A percentile compares a stretch with the other conserved stretches of the same genome.
phyloP scores from a whole-genome alignment of 2,329 filamentous ascomycete genomes.

The Trichoderma gracile region DNA sequence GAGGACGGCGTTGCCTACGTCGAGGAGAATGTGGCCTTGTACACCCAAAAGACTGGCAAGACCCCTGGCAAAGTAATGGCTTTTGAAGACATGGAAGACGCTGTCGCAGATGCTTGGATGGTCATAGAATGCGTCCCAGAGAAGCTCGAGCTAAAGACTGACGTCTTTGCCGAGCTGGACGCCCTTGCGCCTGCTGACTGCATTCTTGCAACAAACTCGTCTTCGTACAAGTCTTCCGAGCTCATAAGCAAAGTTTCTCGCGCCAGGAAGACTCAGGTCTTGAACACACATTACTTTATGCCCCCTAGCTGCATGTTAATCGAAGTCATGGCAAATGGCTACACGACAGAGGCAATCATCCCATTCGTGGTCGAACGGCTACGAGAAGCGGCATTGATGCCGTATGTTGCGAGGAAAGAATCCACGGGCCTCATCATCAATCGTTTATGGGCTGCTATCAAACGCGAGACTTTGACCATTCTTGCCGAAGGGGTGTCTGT shows the following conservation, averaged over 20 bases:
- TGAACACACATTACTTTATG: slow-evolving; percentile 57
- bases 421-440: slow-evolving; percentile 58
- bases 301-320: slow-evolving; percentile 49
- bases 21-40: slow-evolving; percentile 38
- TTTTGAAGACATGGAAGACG: slow-evolving; percentile 41
- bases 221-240: slow-evolving; percentile 52
- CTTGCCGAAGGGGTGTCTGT: slow-evolving; percentile 51
- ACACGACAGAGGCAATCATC: slow-evolving; percentile 46
- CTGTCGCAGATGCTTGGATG: slow-evolving; percentile 51
- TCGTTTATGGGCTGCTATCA: slow-evolving; percentile 58
- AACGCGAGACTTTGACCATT: slow-evolving; percentile 52
- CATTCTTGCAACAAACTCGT: slow-evolving; percentile 53
- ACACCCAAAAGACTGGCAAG: slow-evolving; percentile 29
- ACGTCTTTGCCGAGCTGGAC: slow-evolving; percentile 51
- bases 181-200: slow-evolving; percentile 44
- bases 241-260: slow-evolving; percentile 48
- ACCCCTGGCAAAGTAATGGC: slow-evolving; percentile 35
- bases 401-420: slow-evolving; percentile 47
- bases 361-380: slow-evolving; percentile 46
- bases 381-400: slow-evolving; percentile 44
- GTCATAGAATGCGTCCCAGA: slow-evolving; percentile 58
- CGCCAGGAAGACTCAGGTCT: slow-evolving; percentile 40
- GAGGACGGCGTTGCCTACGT: slow-evolving; percentile 44
- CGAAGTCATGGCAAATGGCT: slow-evolving; percentile 55
- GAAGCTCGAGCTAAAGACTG: slow-evolving; percentile 49